Evolutionary conservation across 768 basidiomycete genomes (phyloP).

Genomic region (Tulasnella sp.): DNA sequence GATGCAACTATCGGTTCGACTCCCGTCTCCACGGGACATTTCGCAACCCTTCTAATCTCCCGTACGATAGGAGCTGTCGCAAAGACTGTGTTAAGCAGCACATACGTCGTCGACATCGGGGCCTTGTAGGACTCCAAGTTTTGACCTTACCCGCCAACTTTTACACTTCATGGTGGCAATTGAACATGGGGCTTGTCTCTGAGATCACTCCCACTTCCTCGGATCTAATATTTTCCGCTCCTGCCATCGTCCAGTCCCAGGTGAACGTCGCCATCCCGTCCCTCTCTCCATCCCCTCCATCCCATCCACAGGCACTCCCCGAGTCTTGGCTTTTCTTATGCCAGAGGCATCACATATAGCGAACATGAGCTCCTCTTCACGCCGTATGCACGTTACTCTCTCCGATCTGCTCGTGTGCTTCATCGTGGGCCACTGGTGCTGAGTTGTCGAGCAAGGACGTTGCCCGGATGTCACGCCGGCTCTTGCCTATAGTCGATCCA

Average conservation of each 20-base stretch:
- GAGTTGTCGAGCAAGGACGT: neutral
- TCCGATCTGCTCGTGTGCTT: no score
- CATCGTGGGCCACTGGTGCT: no score
- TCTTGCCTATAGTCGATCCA: neutral
- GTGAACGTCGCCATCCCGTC: neutral
- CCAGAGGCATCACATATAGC: neutral
- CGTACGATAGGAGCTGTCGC: neutral
- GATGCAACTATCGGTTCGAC: neutral
- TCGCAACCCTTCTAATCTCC: neutral
- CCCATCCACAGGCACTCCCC: neutral
- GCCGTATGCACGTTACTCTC: neutral
- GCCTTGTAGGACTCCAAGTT: neutral
- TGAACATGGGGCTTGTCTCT: neutral
- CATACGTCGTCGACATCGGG: neutral
- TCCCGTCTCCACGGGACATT: neutral
- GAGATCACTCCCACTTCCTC: neutral
- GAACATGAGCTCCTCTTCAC: neutral
- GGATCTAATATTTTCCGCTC: neutral
- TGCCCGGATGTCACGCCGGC: neutral
- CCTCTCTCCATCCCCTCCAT: neutral
- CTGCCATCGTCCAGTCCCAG: neutral
- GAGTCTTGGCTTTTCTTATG: neutral
- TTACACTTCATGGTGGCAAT: neutral
- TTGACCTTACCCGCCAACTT: neutral
- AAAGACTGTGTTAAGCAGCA: neutral